Evolutionary conservation across 306 rosid genomes (phyloP).

Genomic region (Cicer judaicum): DNA sequence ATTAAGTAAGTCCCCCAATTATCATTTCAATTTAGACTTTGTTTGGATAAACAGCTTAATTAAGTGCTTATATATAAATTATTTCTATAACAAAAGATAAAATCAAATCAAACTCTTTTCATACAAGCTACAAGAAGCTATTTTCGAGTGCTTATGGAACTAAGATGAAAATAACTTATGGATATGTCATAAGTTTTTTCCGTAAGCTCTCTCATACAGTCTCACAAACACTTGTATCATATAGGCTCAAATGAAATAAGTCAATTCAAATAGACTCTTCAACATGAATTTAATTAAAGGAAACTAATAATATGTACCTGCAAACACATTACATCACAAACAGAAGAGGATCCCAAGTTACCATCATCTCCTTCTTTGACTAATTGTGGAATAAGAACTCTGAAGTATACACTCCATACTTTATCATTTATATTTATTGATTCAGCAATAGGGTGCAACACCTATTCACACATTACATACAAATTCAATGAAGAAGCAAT

Average conservation of each 20-base stretch:
- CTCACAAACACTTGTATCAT: no score
- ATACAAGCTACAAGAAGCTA: no score
- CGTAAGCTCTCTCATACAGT: no score
- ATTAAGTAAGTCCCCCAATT: neutral
- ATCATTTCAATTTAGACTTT: constrained; percentile 12
- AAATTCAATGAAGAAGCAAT: constrained; percentile 33
- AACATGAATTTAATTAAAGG: neutral
- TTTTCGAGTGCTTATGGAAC: no score
- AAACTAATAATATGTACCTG: constrained; percentile 63
- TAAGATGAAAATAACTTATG: no score
- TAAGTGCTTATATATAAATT: no score
- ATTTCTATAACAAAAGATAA: no score
- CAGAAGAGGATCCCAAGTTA: constrained; percentile 83
- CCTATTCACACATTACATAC: constrained; percentile 57
- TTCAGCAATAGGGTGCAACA: constrained; percentile 76
- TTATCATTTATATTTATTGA: constrained; percentile 73
- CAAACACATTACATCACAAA: constrained; percentile 89
- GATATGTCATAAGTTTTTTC: no score
- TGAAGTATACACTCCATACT: constrained; percentile 89
- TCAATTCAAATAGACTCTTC: no score
- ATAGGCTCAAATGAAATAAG: no score
- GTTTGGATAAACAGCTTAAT: no score
- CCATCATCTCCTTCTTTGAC: constrained; percentile 91
- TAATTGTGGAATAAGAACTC: constrained; percentile 74
- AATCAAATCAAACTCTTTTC: no score